A percentile compares a stretch with the other conserved stretches of the same genome.
Evolutionary conservation across 2,329 filamentous ascomycete genomes (phyloP).

Genomic region (Didymella keratinophila): DNA sequence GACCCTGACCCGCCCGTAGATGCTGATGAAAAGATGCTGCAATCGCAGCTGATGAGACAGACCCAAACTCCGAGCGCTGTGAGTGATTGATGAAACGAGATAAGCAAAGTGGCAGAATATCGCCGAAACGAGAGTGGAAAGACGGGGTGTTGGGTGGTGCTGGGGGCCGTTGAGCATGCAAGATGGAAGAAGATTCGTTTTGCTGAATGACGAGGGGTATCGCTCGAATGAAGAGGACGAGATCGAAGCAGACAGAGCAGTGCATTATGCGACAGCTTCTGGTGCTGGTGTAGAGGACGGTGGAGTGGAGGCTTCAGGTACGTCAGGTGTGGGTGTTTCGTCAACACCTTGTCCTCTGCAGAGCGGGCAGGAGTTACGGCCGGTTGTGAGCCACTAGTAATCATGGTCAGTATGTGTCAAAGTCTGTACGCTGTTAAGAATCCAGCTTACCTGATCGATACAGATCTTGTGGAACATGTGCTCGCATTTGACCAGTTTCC

Average conservation of each 20-base stretch:
- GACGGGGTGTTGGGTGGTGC: background rate
- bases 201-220: slow-evolving; percentile 10
- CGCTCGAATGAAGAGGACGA: slow-evolving; percentile 2
- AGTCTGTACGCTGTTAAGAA: too few species aligned
- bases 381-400: slow-evolving; percentile 70
- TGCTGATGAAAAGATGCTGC: slow-evolving; percentile 6
- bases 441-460: slow-evolving; percentile 68
- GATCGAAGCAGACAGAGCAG: slow-evolving; percentile 7
- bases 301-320: slow-evolving; percentile 14
- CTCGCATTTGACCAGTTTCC: slow-evolving; percentile 68
- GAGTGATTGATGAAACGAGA: slow-evolving; percentile 4
- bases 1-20: background rate
- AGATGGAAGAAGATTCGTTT: slow-evolving; percentile 4
- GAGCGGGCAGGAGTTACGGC: slow-evolving; percentile 69
- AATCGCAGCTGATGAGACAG: background rate
- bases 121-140: background rate
- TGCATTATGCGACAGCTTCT: slow-evolving; percentile 19
- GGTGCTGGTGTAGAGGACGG: slow-evolving; percentile 25
- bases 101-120: background rate
- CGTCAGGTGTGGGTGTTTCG: slow-evolving; percentile 49
- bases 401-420: background rate
- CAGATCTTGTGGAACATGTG: slow-evolving; percentile 74
- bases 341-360: slow-evolving; percentile 67
- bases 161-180: slow-evolving; percentile 13
- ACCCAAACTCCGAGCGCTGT: slow-evolving; percentile 17